Conservation (phyloP, 1,139 yeast genomes). For the Saccharomyces pastorianus region DNA sequence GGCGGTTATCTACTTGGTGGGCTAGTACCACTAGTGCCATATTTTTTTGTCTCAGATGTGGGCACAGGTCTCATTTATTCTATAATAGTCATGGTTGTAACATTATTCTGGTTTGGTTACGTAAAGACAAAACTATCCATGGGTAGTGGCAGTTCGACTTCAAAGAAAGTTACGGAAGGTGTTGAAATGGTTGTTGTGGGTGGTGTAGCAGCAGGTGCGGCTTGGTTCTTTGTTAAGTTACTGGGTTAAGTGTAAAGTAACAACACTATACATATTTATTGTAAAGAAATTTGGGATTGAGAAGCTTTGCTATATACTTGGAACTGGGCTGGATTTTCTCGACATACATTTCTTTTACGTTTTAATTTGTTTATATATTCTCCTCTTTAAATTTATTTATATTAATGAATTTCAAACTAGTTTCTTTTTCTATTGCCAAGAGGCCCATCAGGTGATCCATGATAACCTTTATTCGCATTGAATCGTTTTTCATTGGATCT, state of each 20-base stretch:
- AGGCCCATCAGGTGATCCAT: background rate
- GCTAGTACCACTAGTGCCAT: constrained; percentile 66
- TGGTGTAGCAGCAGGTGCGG: constrained; percentile 93
- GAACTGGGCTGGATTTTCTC: background rate
- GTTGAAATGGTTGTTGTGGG: constrained; percentile 88
- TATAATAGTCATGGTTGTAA: constrained; percentile 72
- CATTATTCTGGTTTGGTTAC: constrained; percentile 81
- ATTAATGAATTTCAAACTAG: background rate
- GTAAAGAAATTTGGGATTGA: background rate
- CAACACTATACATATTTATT: background rate
- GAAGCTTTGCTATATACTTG: background rate
- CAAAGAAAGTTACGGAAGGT: constrained; percentile 67
- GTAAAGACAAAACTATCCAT: constrained; percentile 77
- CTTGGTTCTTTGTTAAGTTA: constrained; percentile 82
- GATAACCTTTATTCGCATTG: background rate
- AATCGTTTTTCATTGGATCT: background rate
- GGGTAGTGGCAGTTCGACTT: constrained; percentile 61
- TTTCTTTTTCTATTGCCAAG: background rate
- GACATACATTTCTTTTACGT: background rate
- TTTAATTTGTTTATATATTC: background rate
- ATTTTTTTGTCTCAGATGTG: constrained; percentile 67
- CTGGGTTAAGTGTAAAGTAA: constrained; percentile 36
- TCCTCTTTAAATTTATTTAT: background rate
- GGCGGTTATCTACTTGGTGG: constrained; percentile 72
- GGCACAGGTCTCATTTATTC: constrained; percentile 69